phyloP scores from a whole-genome alignment of 768 basidiomycete species.

The Naganishia friedmannii region DNA sequence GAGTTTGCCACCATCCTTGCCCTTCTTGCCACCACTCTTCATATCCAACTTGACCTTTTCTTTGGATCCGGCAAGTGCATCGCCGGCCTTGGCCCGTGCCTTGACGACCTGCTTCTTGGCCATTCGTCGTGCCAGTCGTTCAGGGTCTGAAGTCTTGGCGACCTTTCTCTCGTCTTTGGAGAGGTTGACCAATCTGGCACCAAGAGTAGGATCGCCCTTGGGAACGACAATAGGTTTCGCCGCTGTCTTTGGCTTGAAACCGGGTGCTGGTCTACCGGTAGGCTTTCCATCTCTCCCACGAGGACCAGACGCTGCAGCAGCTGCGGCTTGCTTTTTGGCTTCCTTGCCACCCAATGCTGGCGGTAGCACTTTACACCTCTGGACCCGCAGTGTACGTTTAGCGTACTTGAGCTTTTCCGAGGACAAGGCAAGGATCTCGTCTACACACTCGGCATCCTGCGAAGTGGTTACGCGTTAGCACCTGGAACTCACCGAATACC shows the following conservation, averaged over 20 bases:
- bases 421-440: slow-evolving; percentile 82
- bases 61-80: slow-evolving; percentile 33
- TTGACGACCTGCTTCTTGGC: slow-evolving; percentile 76
- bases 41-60: slow-evolving; percentile 49
- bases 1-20: slow-evolving; percentile 35
- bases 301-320: slow-evolving; percentile 32
- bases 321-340: slow-evolving; percentile 24
- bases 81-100: slow-evolving; percentile 29
- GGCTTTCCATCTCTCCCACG: slow-evolving; percentile 35
- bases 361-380: slow-evolving; percentile 75
- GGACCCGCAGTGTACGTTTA: slow-evolving; percentile 84
- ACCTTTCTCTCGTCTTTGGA: slow-evolving; percentile 83
- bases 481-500: too few species aligned
- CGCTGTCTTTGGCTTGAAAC: slow-evolving; percentile 32
- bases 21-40: slow-evolving; percentile 32
- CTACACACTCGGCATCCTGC: slow-evolving; percentile 86
- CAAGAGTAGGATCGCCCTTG: slow-evolving; percentile 78
- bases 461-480: background rate
- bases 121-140: slow-evolving; percentile 74
- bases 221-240: slow-evolving; percentile 54
- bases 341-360: slow-evolving; percentile 44
- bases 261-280: slow-evolving; percentile 33
- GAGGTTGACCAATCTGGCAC: slow-evolving; percentile 70
- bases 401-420: slow-evolving; percentile 78
- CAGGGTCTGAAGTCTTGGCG: slow-evolving; percentile 72